A percentile compares a stretch with the other conserved stretches of the same genome.
phyloP scores from a whole-genome alignment of 164 flowering plant species.

The Pachysandra terminalis region DNA sequence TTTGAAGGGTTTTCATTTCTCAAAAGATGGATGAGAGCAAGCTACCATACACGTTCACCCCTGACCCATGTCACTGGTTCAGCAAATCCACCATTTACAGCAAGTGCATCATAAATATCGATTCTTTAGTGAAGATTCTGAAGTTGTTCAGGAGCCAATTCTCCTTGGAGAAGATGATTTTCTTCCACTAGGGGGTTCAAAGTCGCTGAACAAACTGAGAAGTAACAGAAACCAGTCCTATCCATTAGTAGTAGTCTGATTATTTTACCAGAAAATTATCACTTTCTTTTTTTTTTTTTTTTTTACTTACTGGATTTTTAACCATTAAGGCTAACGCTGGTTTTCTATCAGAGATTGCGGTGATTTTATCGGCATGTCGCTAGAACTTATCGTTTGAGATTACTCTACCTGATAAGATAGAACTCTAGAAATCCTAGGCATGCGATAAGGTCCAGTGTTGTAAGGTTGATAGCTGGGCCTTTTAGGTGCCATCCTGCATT shows the following conservation, averaged over 20 bases:
- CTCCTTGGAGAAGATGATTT: conserved; percentile 25
- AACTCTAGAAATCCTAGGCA: too few species aligned
- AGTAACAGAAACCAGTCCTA: not conserved
- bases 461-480: too few species aligned
- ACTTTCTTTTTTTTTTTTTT: too few species aligned
- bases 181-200: conserved; percentile 34
- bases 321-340: too few species aligned
- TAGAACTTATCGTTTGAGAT: too few species aligned
- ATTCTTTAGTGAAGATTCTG: not conserved
- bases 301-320: too few species aligned
- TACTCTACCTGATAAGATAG: too few species aligned
- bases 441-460: too few species aligned
- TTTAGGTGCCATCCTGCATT: too few species aligned
- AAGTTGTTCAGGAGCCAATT: not conserved
- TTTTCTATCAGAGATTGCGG: too few species aligned
- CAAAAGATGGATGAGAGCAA: conserved; percentile 47
- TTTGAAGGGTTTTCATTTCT: conserved; percentile 43
- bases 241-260: not conserved
- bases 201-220: not conserved
- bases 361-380: too few species aligned
- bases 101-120: not conserved
- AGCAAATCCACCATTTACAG: conserved; percentile 3
- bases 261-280: too few species aligned
- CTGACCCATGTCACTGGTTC: conserved; percentile 30
- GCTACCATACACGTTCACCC: conserved; percentile 29